These are phyloP conservation scores for Dalbergia oliveri DNA, from an alignment of 306 rosid genomes.

Conservation along the genomic window DNA sequence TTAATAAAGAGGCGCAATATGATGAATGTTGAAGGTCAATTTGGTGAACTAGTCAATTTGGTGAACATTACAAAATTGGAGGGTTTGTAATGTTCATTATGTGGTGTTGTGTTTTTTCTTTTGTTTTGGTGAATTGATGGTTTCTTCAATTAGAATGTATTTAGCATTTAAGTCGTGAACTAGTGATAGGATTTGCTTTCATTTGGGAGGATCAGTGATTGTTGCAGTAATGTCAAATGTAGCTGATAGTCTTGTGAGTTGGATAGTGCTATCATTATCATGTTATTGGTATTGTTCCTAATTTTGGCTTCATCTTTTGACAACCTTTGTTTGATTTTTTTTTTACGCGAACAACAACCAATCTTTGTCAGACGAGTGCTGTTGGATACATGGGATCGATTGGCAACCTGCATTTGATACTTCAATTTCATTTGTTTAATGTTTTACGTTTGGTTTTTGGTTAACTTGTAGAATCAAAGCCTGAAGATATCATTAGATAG, in stretches of 20 bases:
- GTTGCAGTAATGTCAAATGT: not conserved
- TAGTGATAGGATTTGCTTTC: slow-evolving; percentile 26
- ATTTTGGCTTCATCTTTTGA: slow-evolving; percentile 19
- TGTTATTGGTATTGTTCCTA: slow-evolving; percentile 7
- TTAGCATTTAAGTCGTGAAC: not conserved
- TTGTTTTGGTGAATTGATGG: not conserved
- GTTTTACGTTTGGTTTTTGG: not conserved
- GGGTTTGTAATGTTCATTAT: not conserved
- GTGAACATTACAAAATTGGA: too few species aligned
- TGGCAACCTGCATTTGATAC: slow-evolving; percentile 28
- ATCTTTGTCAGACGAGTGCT: not conserved
- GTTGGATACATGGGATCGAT: not conserved
- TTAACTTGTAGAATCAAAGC: slow-evolving; percentile 14
- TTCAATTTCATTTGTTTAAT: slow-evolving; percentile 9
- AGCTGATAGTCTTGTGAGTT: not conserved
- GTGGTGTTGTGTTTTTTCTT: not conserved
- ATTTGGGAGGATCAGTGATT: not conserved
- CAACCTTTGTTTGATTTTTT: not conserved
- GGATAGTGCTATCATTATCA: slow-evolving; percentile 14
- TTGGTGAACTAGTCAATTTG: too few species aligned
- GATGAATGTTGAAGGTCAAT: too few species aligned
- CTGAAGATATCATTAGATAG: slow-evolving; percentile 10
- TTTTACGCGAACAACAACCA: not conserved
- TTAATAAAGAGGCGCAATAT: too few species aligned
- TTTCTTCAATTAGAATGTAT: slow-evolving; percentile 36